A percentile compares a stretch with the other conserved stretches of the same genome.
phyloP scores from a whole-genome alignment of 2,329 filamentous ascomycete species.

The Clonostachys rosea region DNA sequence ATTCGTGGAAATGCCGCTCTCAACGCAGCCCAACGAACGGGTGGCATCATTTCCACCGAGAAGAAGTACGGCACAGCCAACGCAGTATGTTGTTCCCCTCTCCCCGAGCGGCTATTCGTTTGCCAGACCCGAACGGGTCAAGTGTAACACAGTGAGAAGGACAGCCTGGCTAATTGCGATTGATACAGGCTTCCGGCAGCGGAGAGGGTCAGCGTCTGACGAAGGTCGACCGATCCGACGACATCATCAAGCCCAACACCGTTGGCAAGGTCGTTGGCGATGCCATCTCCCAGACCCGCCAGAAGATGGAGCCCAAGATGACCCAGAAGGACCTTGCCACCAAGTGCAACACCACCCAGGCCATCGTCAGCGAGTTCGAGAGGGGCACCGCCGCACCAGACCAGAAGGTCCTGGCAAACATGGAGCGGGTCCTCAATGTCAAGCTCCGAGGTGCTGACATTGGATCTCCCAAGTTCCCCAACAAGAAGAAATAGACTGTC shows the following conservation, averaged over 20 bases:
- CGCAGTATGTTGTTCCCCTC: slow-evolving; percentile 52
- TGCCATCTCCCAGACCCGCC: slow-evolving; percentile 75
- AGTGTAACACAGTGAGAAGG: slow-evolving; percentile 2
- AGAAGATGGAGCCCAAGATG: slow-evolving; percentile 87
- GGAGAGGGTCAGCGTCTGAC: slow-evolving; percentile 89
- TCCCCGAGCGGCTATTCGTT: neutral
- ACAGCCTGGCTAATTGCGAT: no score
- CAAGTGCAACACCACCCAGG: slow-evolving; percentile 82
- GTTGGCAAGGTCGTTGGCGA: slow-evolving; percentile 76
- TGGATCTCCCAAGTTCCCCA: slow-evolving; percentile 76
- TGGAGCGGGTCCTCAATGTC: slow-evolving; percentile 84
- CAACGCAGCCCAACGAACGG: slow-evolving; percentile 84
- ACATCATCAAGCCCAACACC: slow-evolving; percentile 96
- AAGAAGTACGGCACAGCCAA: slow-evolving; percentile 86
- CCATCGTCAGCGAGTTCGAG: slow-evolving; percentile 82
- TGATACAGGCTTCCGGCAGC: slow-evolving; percentile 13
- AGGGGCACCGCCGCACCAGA: slow-evolving; percentile 72
- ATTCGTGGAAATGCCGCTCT: slow-evolving; percentile 77
- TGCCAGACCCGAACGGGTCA: slow-evolving; percentile 4
- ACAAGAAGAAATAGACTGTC: slow-evolving; percentile 42
- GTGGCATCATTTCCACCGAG: slow-evolving; percentile 75
- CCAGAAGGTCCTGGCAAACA: slow-evolving; percentile 72
- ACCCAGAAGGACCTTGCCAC: slow-evolving; percentile 85
- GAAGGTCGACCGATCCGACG: slow-evolving; percentile 95
- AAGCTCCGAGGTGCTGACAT: slow-evolving; percentile 84